Conservation (phyloP, 768 basidiomycete species). For the Lentinula boryana region DNA sequence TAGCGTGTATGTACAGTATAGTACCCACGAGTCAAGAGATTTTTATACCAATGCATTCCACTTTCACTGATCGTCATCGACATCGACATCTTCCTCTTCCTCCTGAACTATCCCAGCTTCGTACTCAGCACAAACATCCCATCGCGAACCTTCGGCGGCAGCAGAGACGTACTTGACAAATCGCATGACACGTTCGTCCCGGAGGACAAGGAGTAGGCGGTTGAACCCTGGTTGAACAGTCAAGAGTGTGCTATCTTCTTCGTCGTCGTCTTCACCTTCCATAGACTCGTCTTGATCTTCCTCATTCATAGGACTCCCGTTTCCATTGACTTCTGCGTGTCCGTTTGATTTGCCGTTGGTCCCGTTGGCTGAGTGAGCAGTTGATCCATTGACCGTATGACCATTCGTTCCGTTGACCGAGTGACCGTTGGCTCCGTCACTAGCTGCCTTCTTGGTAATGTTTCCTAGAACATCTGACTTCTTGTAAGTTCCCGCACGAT, state of each 20-base stretch:
- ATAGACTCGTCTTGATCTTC: conserved; percentile 19
- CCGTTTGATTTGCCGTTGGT: conserved; percentile 11
- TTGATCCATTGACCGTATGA: background rate
- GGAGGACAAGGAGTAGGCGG: conserved; percentile 77
- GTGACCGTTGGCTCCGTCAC: background rate
- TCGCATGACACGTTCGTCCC: conserved; percentile 89
- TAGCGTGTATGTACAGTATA: background rate
- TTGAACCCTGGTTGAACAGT: conserved; percentile 91
- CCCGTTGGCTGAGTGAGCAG: conserved; percentile 5
- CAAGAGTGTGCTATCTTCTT: conserved; percentile 75
- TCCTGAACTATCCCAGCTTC: conserved; percentile 79
- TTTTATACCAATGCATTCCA: background rate
- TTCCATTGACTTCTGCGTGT: no score
- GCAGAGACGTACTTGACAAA: conserved; percentile 96
- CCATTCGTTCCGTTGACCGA: background rate
- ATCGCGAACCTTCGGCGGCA: conserved; percentile 82
- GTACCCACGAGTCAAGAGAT: background rate
- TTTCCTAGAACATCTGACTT: conserved; percentile 20
- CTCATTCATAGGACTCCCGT: conserved; percentile 6
- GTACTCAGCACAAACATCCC: conserved; percentile 92
- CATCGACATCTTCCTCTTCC: conserved; percentile 42
- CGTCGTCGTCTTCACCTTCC: conserved; percentile 42
- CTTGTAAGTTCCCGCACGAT: conserved; percentile 58
- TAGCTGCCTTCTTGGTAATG: conserved; percentile 8
- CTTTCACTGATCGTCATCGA: background rate